Conservation (phyloP, 208 protist species). For the Paratrypanosoma confusum region DNA sequence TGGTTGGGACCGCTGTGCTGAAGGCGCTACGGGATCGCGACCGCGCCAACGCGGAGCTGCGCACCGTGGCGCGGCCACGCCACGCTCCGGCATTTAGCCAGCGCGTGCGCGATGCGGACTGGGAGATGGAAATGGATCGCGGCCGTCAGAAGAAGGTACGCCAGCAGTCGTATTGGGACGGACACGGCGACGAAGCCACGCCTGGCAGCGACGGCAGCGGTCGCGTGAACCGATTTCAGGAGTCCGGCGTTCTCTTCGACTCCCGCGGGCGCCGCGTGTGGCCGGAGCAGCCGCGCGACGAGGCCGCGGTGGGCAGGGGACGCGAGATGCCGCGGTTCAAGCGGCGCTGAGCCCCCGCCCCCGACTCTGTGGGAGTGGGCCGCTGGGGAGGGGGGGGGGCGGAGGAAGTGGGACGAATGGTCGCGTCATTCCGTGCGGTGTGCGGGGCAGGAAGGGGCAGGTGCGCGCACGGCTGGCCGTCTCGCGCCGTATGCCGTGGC, state of each 20-base stretch:
- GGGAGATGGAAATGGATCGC: slow-evolving; percentile 82
- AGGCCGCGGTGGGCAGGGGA: not conserved
- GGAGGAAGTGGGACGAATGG: not conserved
- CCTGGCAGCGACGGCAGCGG: slow-evolving; percentile 6
- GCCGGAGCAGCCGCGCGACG: slow-evolving; percentile 2
- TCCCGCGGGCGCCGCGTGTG: slow-evolving; percentile 13
- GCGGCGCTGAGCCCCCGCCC: not conserved
- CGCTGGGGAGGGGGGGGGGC: not conserved
- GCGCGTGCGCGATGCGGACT: slow-evolving; percentile 58
- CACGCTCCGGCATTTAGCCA: slow-evolving; percentile 66
- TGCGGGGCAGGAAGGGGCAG: no score
- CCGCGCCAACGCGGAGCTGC: slow-evolving; percentile 11
- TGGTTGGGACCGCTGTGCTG: not conserved
- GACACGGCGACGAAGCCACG: no score
- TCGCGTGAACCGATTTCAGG: slow-evolving; percentile 17
- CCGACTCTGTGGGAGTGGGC: not conserved
- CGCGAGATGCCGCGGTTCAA: not conserved
- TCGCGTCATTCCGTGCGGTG: not conserved
- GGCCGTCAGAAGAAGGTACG: slow-evolving; percentile 70
- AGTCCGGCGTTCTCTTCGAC: slow-evolving; percentile 13
- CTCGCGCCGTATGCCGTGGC: no score
- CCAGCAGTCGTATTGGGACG: no score
- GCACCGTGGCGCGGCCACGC: slow-evolving; percentile 27
- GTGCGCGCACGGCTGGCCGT: no score
- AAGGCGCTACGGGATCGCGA: not conserved